These are phyloP conservation scores for Zygosaccharomyces sapae DNA, from an alignment of 1,139 yeast genomes.

Conservation along the genomic window DNA sequence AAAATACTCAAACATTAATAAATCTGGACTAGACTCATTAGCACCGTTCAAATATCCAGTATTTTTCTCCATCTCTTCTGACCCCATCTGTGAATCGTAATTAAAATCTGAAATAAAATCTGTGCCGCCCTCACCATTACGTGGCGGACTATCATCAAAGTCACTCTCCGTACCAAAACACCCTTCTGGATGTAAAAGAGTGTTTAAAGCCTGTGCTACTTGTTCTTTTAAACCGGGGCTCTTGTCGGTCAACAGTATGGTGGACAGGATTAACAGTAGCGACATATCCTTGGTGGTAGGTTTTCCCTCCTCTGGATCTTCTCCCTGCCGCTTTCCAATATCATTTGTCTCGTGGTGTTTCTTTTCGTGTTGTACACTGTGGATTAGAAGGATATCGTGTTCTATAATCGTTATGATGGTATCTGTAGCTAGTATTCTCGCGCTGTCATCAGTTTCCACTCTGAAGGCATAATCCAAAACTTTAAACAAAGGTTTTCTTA, in stretches of 20 bases:
- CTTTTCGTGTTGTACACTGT: conserved; percentile 35
- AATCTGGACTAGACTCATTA: conserved; percentile 15
- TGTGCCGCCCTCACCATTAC: conserved; percentile 16
- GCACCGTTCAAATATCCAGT: conserved; percentile 8
- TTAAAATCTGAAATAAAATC: conserved; percentile 14
- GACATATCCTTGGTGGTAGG: conserved; percentile 47
- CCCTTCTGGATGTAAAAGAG: conserved; percentile 59
- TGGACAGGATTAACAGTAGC: conserved; percentile 54
- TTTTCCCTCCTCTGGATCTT: conserved; percentile 10
- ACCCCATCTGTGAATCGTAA: conserved; percentile 2
- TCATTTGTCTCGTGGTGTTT: conserved; percentile 6
- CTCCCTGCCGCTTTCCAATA: too few relatives aligned
- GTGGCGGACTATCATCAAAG: conserved; percentile 14
- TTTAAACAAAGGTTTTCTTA: conserved; percentile 64
- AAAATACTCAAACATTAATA: conserved; percentile 50
- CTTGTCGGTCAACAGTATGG: conserved; percentile 57
- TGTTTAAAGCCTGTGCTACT: conserved; percentile 76
- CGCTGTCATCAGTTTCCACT: conserved; percentile 45
- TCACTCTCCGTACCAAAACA: conserved; percentile 26
- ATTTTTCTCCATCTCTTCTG: conserved; percentile 6
- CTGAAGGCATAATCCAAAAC: conserved; percentile 69
- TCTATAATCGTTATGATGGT: conserved; percentile 76
- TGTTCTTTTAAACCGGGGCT: conserved; percentile 76
- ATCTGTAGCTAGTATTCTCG: conserved; percentile 78
- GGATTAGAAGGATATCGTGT: conserved; percentile 70